Evolutionary conservation across 176 grass and related monocot species (phyloP).

Genomic region (Lolium perenne): DNA sequence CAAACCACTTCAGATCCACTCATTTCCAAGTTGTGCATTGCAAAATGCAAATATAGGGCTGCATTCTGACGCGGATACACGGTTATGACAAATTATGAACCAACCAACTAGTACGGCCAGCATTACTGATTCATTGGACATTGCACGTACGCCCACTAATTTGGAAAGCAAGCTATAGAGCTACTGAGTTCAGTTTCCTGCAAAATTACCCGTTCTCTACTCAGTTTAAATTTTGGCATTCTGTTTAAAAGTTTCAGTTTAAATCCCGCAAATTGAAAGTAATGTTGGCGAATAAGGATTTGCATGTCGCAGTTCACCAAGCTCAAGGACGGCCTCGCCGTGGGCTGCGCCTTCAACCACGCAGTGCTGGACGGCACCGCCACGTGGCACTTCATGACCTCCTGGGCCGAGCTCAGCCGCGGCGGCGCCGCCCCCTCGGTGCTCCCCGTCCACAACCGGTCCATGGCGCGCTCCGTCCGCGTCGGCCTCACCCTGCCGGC

Average conservation of each 20-base stretch:
- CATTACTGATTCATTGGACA: background rate
- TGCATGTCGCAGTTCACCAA: conserved; percentile 69
- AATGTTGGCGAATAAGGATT: too few relatives aligned
- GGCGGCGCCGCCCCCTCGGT: conserved; percentile 26
- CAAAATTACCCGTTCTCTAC: background rate
- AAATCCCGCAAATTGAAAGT: background rate
- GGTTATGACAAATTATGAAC: background rate
- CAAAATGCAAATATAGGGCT: background rate
- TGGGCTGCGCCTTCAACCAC: conserved; percentile 97
- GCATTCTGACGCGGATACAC: background rate
- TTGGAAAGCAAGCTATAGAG: background rate
- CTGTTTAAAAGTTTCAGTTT: background rate
- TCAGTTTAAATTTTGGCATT: background rate
- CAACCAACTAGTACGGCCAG: background rate
- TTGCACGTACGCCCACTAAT: background rate
- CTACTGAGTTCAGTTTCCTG: background rate
- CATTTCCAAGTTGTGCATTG: background rate
- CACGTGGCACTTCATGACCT: conserved; percentile 98
- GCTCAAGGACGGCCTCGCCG: conserved; percentile 81
- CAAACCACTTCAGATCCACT: background rate
- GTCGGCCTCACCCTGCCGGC: conserved; percentile 65
- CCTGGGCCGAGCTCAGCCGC: conserved; percentile 87
- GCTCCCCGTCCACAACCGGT: conserved; percentile 65
- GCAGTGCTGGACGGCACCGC: conserved; percentile 90
- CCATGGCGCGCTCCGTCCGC: conserved; percentile 62